Base-by-base conservation (phyloP, 148 eudicot species). In the Hydrangea macrophylla region DNA sequence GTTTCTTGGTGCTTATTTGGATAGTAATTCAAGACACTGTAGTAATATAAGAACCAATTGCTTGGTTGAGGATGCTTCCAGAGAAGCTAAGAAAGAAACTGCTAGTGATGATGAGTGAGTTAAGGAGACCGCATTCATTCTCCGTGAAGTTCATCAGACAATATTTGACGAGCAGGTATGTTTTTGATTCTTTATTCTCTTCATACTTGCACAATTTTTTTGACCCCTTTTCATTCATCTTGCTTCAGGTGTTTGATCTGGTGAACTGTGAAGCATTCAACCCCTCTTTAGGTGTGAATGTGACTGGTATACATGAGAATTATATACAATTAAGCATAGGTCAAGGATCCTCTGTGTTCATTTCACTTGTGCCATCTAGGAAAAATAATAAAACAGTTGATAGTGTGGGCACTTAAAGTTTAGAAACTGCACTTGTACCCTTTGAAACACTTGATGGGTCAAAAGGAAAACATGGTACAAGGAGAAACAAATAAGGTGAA, bases 101-200 rank as follows among this genome's bases (percentile, higher is more conserved):
- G 60, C 68, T 18, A 79, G 57, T 71, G 98, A 88, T 75, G 96
- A 87, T 84, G 92, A 85, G 27, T 73, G 74, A 65, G 78, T 88
- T 56, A 82, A 73, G 60, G 86, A 83, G 70, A 90, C n/a, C 85
- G 2, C 88, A 94, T 70, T 71, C 80, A 56, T 57, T 83, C 84
- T 94, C 36, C 90, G 97, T 37, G 76, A 86, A 69, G 85, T 87
- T 78, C 97, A 94, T 62, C 75, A 79, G 75, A 83, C 97, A 23
- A 89, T 94, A 59, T 90, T 88, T 75, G 82, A 88, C 74, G 97
- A 94, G 67, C 97, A 83, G 89, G 98, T 90, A 53, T 18, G 36
- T 64, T 69, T 36, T 61, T 67, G 25, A 55, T 31, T 64, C 42
- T 63, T 33, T 11, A 2, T 64, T 50, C 5, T 20, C 2, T 60